Base-by-base conservation (phyloP, 345 rosid species). In the Cardamine chenopodiifolia region DNA sequence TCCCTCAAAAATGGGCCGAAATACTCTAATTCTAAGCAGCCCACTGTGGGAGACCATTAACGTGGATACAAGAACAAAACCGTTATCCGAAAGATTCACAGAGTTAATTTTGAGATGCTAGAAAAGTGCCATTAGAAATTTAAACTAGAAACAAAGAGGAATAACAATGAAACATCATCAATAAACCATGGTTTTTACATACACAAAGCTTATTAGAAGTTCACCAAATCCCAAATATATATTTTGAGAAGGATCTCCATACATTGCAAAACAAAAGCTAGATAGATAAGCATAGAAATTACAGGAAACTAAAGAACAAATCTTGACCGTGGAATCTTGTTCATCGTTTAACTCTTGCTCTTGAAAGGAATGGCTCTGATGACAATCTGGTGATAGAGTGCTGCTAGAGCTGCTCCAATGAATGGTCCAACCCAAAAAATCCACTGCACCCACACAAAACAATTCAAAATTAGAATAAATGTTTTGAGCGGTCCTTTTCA, bases 361-460 rank as follows among this genome's bases (percentile, higher is more conserved):
- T 78, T 81, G 72, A 85, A 86, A 26, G 90, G 82, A 35, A 81
- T 78, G 11, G 90, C 86, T 72, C 85, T 74, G 72, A 86, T 80
- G 73, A 85, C 85, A 28, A 75, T 52, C 53, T 60, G 63, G 78
- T 85, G 84, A 52, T 84, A 86, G 2, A 84, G 70, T 3, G 90
- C 83, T 22, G 86, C 90, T 8, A 86, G 63, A 23, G 81, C 85
- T 37, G 85, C 83, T 45, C 90, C 90, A 54, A 79, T 68, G 72
- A 86, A 80, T 28, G 87, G 87, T 68, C 89, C 89, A 6, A 84
- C 81, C 86, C 87, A 86, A 82, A 82, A 82, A 58, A 86, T 75
- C 87, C 88, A 79, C 94, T 89, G 87, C 58, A 67, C 19, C 31
- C 47, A 7, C 11, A 60, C 32, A 54, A 8, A 26, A 8, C 2